Evolutionary conservation across 139 green algal genomes (phyloP).

Genomic region (Coelastrella sp.): DNA sequence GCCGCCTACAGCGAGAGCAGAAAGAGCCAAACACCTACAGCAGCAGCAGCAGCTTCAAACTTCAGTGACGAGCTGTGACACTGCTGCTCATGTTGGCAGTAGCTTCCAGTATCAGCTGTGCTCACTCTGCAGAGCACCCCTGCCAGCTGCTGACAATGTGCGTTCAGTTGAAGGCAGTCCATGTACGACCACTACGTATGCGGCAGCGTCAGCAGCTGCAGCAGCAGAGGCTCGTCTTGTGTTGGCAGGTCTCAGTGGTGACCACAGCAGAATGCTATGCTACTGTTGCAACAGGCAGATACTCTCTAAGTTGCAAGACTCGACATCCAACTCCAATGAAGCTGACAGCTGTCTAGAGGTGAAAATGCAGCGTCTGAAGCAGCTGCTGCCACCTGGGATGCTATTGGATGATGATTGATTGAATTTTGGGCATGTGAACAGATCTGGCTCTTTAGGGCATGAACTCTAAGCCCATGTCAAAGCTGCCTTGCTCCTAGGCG

Average conservation of each 20-base stretch:
- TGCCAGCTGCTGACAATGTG: constrained; percentile 15
- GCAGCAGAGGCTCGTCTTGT: constrained; percentile 9
- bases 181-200: not conserved
- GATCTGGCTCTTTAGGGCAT: too few relatives aligned
- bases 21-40: not conserved
- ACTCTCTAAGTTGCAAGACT: not conserved
- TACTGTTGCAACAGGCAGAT: constrained; percentile 44
- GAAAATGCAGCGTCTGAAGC: constrained; percentile 26
- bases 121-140: not conserved
- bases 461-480: too few relatives aligned
- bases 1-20: not conserved
- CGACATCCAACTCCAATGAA: not conserved
- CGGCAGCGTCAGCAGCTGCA: not conserved
- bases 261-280: constrained; percentile 24
- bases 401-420: not conserved
- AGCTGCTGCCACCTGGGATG: constrained; percentile 29
- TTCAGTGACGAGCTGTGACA: not conserved
- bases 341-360: not conserved
- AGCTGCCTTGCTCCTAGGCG: too few relatives aligned
- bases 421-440: not conserved
- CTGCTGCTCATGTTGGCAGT: not conserved
- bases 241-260: constrained; percentile 15
- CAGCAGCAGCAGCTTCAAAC: constrained; percentile 8
- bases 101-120: constrained; percentile 8
- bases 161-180: too few relatives aligned